These are phyloP conservation scores for Pneumocystis carinii DNA, from an alignment of 1,139 yeast species.

Conservation along the genomic window DNA sequence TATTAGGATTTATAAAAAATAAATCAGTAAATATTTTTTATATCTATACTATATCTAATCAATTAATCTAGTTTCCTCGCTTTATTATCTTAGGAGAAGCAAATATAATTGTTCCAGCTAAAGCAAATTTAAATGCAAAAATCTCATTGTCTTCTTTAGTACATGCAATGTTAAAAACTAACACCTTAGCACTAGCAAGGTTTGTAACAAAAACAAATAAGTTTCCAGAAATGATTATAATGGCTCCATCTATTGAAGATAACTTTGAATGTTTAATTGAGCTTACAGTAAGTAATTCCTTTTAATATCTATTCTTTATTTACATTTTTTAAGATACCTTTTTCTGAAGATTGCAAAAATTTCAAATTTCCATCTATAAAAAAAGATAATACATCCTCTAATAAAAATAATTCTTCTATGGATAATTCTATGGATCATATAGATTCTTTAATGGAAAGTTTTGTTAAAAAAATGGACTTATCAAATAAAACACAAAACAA, in stretches of 20 bases:
- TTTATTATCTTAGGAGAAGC: conserved; percentile 49
- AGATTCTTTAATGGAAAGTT: conserved; percentile 27
- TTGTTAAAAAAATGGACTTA: conserved; percentile 30
- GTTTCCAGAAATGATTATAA: conserved; percentile 42
- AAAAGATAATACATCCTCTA: conserved; percentile 25
- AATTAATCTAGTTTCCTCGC: conserved; percentile 32
- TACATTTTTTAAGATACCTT: conserved; percentile 36
- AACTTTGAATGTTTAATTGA: conserved; percentile 25
- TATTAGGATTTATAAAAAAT: conserved; percentile 44
- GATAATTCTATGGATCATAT: conserved; percentile 25
- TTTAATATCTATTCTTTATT: neutral
- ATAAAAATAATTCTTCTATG: conserved; percentile 25
- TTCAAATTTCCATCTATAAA: conserved; percentile 44
- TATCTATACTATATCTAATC: neutral
- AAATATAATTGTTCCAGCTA: conserved; percentile 38
- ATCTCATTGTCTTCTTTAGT: conserved; percentile 40
- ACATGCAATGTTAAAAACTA: conserved; percentile 36
- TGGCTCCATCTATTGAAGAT: conserved; percentile 36
- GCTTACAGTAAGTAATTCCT: neutral
- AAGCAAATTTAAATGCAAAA: conserved; percentile 28
- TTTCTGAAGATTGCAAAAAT: conserved; percentile 58
- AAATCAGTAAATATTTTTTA: conserved; percentile 14
- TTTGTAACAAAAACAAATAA: conserved; percentile 37
- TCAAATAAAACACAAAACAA: conserved; percentile 14
- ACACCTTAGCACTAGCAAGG: conserved; percentile 45